Base-by-base conservation (phyloP, 495 filamentous ascomycete species). In the Trichoderma parareesei region DNA sequence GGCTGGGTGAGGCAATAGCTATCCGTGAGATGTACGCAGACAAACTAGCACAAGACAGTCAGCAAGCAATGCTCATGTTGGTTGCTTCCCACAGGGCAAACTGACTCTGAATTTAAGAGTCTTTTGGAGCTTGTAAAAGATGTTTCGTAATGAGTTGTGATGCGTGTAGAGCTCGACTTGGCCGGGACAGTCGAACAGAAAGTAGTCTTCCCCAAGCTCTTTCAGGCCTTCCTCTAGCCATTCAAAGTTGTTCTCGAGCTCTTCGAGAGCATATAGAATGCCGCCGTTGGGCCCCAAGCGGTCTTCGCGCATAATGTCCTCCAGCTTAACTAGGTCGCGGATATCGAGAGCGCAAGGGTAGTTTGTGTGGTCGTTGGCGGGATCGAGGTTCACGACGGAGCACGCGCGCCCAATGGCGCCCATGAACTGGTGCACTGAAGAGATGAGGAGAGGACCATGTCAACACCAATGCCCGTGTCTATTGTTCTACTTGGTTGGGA, bases 151-250 rank as follows among this genome's bases (percentile, higher is more conserved):
- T 20, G 90, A 93, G 18, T 84, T 82, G 74, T 98, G 94, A 73
- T 97, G 93, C 48, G 93, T 97, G 72, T 96, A 97, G 0, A 98
- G 82, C 78, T 98, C 94, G 11, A 97, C 94, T 71, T 98, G 94
- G 1, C 94, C 94, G 0, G 94, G 94, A 66, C 94, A 97, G 76
- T 98, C 94, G 62, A 98, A 97, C 4, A 98, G 74, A 60, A 98
- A 79, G 75, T 98, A 98, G 66, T 97, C 93, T 62, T 97, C 92
- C 66, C 84, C 89, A 20, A 96, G 74, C 70, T 85, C 83, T 64
- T 87, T 88, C 64, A 96, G 68, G 16, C 90, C 89, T 41, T 87
- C 80, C 71, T 94, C 90, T 9, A 98, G 74, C 89, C 91, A 98
- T 65, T 93, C 91, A 57, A 91, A 84, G 69, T 97, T 97, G 67